Evolutionary conservation across 352 stramenopile species (phyloP), one percentile per base, ranked within the genome.

Genomic region (Elongisporangium anandrum): DNA sequence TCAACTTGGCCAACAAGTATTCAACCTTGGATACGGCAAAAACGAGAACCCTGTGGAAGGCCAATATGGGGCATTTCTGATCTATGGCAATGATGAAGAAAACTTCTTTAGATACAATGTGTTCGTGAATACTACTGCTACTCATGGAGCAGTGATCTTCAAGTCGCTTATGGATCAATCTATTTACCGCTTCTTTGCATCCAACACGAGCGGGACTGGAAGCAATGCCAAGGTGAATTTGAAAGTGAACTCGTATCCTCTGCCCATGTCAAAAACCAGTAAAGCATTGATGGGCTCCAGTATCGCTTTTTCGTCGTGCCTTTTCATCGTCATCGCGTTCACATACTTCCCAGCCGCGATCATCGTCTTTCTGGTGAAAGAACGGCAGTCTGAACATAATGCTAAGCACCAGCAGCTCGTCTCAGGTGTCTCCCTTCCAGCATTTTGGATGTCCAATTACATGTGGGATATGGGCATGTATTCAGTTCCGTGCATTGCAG

Each of bases 371-470:
- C 72, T 99, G 50, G 96, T 99, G 20, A 89, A 96, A 56, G 96
- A 99, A 64, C 79, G 75, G 56, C 83, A 97, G 59, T 77, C 85
- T 6, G 59, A 59, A 16, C 72, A 81, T 67, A 98, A 98, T 66
- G 90, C 95, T 0, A 99, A 99, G 68, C 96, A 99, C 76, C 85
- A 97, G 62, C 92, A 98, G 70, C 85, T 78, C 60, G 94, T 99
- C 9, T 96, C 87, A 0, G 97, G 97, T 8, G 94, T 98, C 0
- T 86, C 84, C 24, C 71, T 98, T 15, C 66, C 61, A 0, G 87
- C 91, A 0, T 99, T 99, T 63, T 99, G 96, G 97, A 26, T 98
- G 20, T 90, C 92, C 23, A 98, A 96, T 45, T 97, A 90, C 61
- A 59, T 94, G 17, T 98, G 92, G 85, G 94, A 98, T 62, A 61